These are phyloP conservation scores for Pyricularia sp. DNA, from an alignment of 2,329 filamentous ascomycete genomes.

Conservation along the genomic window DNA sequence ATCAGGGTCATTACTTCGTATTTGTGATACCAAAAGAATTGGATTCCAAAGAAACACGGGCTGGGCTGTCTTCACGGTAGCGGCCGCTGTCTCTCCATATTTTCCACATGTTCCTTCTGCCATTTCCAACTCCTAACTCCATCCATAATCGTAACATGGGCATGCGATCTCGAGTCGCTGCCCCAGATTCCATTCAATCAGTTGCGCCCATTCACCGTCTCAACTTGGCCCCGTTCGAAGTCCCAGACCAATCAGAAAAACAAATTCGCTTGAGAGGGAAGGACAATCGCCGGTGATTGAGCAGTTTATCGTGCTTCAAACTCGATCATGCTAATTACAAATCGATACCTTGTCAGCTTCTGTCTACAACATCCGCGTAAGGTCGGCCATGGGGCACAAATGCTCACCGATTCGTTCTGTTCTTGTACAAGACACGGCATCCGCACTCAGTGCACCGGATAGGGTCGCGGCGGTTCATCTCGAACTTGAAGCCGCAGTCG, in stretches of 20 bases:
- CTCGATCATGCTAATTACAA: conserved; percentile 65
- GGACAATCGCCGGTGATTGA: not conserved
- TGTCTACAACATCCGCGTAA: not conserved
- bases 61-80: not conserved
- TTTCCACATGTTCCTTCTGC: not conserved
- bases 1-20: not conserved
- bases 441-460: conserved; percentile 90
- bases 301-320: conserved; percentile 73
- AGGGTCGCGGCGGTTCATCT: conserved; percentile 66
- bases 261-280: not conserved
- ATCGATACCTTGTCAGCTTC: conserved; percentile 1
- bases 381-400: not conserved
- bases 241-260: not conserved
- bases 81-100: not conserved
- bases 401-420: conserved; percentile 90
- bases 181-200: not conserved
- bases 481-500: conserved; percentile 73
- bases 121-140: conserved; percentile 1
- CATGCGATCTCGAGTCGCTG: conserved; percentile 15
- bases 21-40: conserved; percentile 6
- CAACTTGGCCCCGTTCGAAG: not conserved
- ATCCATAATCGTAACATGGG: not conserved
- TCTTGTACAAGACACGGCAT: conserved; percentile 93
- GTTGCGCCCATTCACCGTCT: not conserved
- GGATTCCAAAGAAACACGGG: not conserved